Evolutionary conservation across 2,329 filamentous ascomycete genomes (phyloP), one percentile per base, ranked within the genome.

Genomic region (Colletotrichum trifolii): DNA sequence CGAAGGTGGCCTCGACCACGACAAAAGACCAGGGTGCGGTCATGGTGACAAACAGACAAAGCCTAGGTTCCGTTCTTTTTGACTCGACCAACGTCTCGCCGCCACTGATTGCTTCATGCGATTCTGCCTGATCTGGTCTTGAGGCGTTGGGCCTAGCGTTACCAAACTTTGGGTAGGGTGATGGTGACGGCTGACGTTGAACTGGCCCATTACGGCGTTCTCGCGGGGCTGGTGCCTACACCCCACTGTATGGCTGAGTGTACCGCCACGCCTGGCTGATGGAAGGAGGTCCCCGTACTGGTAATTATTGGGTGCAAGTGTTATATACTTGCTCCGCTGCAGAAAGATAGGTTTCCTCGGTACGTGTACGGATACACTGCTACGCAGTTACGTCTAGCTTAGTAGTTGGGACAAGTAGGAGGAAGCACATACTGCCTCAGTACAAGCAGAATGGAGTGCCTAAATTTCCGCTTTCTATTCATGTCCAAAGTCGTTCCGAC

Each of bases 21-120:
- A 56, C 33, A 33, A 9, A 39, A 9, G 53, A 48, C 58, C 42
- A 53, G 63, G 52, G 47, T 53, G 11, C 12, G 25, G 36, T 42
- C 10, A 43, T 48, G 42, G 40, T 43, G 52, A 43, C 47, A 57
- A 48, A 53, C 43, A 53, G 54, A 56, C 59, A 66, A 52, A 40
- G 35, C 38, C 50, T 45, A 38, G 36, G 15, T 15, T n/a, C 40
- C 42, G 12, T n/a, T 15, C 12, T 10, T 17, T 17, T 35, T 46
- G 52, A 17, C 38, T n/a, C 35, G 38, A 45, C 39, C 57, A 50
- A 52, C 43, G 50, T 62, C 35, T 25, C n/a, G 15, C 35, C 52
- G 62, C 12, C 15, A 25, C 40, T 55, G 50, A 38, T 36, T 40
- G 50, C 58, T 55, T 49, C 40, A 46, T n/a, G 40, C 33, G 11